A percentile compares a stretch with the other conserved stretches of the same genome.
Evolutionary conservation across 2,329 filamentous ascomycete genomes (phyloP).

Genomic region (Ophiostoma fasciatum): DNA sequence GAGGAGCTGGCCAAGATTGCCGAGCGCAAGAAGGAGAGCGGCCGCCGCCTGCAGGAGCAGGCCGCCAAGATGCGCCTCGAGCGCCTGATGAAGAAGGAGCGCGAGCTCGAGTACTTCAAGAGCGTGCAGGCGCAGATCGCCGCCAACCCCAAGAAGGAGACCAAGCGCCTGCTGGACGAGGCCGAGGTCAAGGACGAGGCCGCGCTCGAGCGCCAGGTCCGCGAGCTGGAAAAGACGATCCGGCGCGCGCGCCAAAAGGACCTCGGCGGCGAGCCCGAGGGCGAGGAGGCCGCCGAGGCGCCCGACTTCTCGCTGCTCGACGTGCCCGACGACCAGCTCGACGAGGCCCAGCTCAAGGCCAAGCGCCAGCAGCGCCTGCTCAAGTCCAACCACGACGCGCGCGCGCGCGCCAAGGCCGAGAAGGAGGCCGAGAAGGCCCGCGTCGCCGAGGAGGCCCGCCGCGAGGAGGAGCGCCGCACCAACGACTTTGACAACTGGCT

Average conservation of each 20-base stretch:
- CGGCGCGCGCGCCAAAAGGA: slow-evolving; percentile 87
- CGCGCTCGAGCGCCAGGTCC: slow-evolving; percentile 69
- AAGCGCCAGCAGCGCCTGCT: slow-evolving; percentile 86
- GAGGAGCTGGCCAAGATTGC: slow-evolving; percentile 83
- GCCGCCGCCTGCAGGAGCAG: slow-evolving; percentile 81
- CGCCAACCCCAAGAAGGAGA: slow-evolving; percentile 80
- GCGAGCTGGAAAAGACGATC: slow-evolving; percentile 81
- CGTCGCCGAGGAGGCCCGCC: slow-evolving; percentile 64
- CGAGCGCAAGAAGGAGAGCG: slow-evolving; percentile 90
- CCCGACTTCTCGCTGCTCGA: slow-evolving; percentile 83
- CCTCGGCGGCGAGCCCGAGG: slow-evolving; percentile 46
- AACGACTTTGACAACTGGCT: slow-evolving; percentile 81
- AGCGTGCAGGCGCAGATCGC: slow-evolving; percentile 59
- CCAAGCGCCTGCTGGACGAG: slow-evolving; percentile 67
- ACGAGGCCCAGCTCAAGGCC: slow-evolving; percentile 79
- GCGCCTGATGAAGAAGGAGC: slow-evolving; percentile 87
- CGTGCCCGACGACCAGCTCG: slow-evolving; percentile 78
- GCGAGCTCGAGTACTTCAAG: slow-evolving; percentile 88
- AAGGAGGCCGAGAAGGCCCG: slow-evolving; percentile 87
- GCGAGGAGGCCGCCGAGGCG: slow-evolving; percentile 64
- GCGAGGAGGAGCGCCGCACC: slow-evolving; percentile 70
- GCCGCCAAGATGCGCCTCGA: slow-evolving; percentile 95
- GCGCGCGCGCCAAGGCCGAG: slow-evolving; percentile 85
- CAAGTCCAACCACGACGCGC: slow-evolving; percentile 88
- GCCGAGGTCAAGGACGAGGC: slow-evolving; percentile 87